Percentiles rank a stretch among this genome's conserved stretches.
These are phyloP conservation scores for Drosera spatulata DNA, from an alignment of 179 eudicot species.

Conservation along the genomic window DNA sequence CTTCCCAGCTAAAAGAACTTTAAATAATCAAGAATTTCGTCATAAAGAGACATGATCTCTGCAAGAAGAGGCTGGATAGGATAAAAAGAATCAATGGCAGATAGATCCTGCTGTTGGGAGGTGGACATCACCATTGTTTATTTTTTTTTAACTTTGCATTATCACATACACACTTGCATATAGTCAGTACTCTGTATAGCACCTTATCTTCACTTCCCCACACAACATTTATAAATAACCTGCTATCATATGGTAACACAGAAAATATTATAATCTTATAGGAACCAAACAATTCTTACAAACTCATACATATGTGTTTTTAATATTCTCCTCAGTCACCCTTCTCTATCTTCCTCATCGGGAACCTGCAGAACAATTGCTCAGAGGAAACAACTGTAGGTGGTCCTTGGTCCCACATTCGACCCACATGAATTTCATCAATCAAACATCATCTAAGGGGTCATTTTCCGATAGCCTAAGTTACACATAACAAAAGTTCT, in stretches of 20 bases:
- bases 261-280: neutral
- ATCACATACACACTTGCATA: slow-evolving; percentile 20
- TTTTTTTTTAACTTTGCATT: slow-evolving; percentile 19
- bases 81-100: slow-evolving; percentile 37
- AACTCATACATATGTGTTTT: neutral
- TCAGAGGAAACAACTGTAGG: slow-evolving; percentile 1
- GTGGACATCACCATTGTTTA: slow-evolving; percentile 4
- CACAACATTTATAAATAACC: slow-evolving; percentile 11
- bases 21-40: neutral
- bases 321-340: slow-evolving; percentile 1
- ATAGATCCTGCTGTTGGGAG: slow-evolving; percentile 36
- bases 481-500: neutral
- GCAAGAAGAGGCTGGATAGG: slow-evolving; percentile 48
- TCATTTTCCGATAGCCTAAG: slow-evolving; percentile 4
- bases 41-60: slow-evolving; percentile 42
- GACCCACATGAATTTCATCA: slow-evolving; percentile 14
- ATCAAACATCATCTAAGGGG: neutral
- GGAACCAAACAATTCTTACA: neutral
- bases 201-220: slow-evolving; percentile 43
- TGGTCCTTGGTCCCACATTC: slow-evolving; percentile 15
- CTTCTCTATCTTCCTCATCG: slow-evolving; percentile 17
- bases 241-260: neutral
- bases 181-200: neutral
- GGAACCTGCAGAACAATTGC: slow-evolving; percentile 16
- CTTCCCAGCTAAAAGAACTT: no score